Base-by-base conservation (phyloP, 345 rosid species). In the Citrus trifoliata region DNA sequence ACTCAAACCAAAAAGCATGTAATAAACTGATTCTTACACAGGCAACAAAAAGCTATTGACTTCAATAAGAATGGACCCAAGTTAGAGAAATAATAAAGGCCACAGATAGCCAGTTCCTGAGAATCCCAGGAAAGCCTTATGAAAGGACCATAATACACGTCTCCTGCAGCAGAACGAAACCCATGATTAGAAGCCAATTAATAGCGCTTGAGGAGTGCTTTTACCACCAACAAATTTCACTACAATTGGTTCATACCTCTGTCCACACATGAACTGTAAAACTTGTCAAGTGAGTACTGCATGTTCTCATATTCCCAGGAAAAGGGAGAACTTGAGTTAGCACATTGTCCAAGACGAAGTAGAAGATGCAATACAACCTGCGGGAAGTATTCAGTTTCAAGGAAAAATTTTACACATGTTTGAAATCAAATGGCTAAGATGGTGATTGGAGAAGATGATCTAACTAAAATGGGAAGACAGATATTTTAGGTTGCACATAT, bases 341-440 rank as follows among this genome's bases (percentile, higher is more conserved):
- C 86, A 78, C 81, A 81, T 74, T 89, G 93, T 68, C 97, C 98
- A 78, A 96, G 76, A 56, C 81, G 82, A 79, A 93, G 93, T 40
- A 93, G 76, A 78, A 96, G 91, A 55, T 77, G 81, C 88, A 94
- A 83, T 80, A 93, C 90, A 82, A 78, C 87, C 98, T 96, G 84
- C 67, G 79, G 67, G 69, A 24, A 77, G 71, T 32, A 63, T 77
- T 62, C 32, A 71, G 61, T 60, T 60, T 68, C 71, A 83, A 63
- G 40, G 68, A 12, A 67, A 71, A 82, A 73, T 73, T 37, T 76
- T 58, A 58, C 2, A 22, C 38, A 70, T 14, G 10, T 62, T 28
- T 63, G 56, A 76, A 53, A 33, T 22, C 10, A 55, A 55, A 51
- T 66, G 71, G 22, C n/a, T 59, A 64, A 56, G 56, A 38, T 70